These are phyloP conservation scores for Hemisphaericaspora xylanilytica DNA, from an alignment of 1,139 yeast genomes.

Conservation along the genomic window DNA sequence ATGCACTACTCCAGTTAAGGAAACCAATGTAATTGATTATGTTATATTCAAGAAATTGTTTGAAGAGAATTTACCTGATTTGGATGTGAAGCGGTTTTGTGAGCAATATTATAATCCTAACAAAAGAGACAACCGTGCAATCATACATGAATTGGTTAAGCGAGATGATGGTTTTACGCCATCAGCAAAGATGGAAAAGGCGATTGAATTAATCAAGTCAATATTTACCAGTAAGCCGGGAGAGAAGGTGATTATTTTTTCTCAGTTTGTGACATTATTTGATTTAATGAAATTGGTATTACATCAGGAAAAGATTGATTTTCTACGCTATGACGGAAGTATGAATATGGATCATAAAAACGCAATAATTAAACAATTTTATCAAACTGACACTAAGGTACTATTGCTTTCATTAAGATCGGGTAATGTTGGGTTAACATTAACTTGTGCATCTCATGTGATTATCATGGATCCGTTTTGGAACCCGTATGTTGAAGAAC, in stretches of 20 bases:
- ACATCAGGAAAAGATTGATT: constrained; percentile 43
- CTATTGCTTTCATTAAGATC: constrained; percentile 79
- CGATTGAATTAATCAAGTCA: constrained; percentile 43
- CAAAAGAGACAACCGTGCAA: constrained; percentile 15
- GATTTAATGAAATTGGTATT: constrained; percentile 65
- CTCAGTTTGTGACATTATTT: constrained; percentile 80
- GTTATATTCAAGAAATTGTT: constrained; percentile 50
- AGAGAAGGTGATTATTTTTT: constrained; percentile 74
- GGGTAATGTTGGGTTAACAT: constrained; percentile 88
- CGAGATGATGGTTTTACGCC: constrained; percentile 35
- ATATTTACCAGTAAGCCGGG: constrained; percentile 42
- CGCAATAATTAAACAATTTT: constrained; percentile 59
- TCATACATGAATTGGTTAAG: constrained; percentile 27
- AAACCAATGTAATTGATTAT: constrained; percentile 47
- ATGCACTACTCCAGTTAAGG: constrained; percentile 43
- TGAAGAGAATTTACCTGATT: constrained; percentile 20
- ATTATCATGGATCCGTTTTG: constrained; percentile 91
- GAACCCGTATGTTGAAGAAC: constrained; percentile 96
- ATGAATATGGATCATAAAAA: constrained; percentile 70
- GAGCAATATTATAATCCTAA: constrained; percentile 8
- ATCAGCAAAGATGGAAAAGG: constrained; percentile 56
- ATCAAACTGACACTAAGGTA: constrained; percentile 50
- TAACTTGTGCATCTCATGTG: constrained; percentile 91
- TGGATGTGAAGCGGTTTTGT: constrained; percentile 11
- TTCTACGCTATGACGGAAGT: constrained; percentile 75